Conservation (phyloP, 129 eudicot genomes). For the Pulicaria dysenterica region DNA sequence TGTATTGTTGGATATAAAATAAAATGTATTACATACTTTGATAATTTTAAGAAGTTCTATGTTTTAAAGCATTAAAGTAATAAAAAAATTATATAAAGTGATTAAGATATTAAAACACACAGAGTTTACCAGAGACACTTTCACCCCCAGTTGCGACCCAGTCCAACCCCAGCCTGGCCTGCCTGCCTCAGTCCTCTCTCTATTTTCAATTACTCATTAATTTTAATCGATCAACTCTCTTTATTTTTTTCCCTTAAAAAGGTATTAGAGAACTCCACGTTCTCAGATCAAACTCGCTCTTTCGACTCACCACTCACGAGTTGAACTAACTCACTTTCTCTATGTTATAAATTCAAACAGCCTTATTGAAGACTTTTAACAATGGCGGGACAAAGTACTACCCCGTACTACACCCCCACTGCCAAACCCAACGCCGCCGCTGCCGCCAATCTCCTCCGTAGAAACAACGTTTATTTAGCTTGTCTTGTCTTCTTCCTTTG, state of each 20-base stretch:
- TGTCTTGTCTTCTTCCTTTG: slow-evolving; percentile 57
- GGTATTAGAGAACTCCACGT: neutral
- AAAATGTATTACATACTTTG: too few relatives aligned
- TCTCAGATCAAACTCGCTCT: neutral
- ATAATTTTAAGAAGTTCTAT: neutral
- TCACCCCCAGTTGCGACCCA: slow-evolving; percentile 30
- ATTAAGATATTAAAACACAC: neutral
- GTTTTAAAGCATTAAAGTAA: neutral
- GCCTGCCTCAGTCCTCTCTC: slow-evolving; percentile 25
- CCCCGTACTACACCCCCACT: slow-evolving; percentile 63
- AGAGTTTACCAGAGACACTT: slow-evolving; percentile 22
- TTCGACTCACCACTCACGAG: slow-evolving; percentile 23
- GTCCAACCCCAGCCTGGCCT: slow-evolving; percentile 29
- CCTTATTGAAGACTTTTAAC: slow-evolving; percentile 2
- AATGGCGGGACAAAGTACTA: slow-evolving; percentile 65
- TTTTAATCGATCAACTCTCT: neutral
- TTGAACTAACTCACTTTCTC: slow-evolving; percentile 26
- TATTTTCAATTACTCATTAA: neutral
- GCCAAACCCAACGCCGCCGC: slow-evolving; percentile 48
- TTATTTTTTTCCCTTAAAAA: neutral
- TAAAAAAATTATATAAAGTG: neutral
- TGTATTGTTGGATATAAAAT: neutral
- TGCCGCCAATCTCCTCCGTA: slow-evolving; percentile 37
- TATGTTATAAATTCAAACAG: slow-evolving; percentile 17
- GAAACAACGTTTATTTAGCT: slow-evolving; percentile 31